Conservation (phyloP, 148 eudicot genomes). For the Heliosperma pusillum region DNA sequence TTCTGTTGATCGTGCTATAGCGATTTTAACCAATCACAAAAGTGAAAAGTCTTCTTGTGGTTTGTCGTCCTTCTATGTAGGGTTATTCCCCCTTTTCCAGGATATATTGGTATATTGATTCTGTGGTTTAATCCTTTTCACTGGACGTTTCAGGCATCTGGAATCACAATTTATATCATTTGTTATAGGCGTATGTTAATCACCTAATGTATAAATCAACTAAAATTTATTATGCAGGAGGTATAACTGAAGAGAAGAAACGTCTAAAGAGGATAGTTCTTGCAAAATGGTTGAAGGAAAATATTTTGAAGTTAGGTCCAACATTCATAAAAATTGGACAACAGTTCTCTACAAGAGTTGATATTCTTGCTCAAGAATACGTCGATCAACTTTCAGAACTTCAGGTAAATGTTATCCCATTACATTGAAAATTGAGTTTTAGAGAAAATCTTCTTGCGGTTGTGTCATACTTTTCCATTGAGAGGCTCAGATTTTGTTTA, state of each 20-base stretch:
- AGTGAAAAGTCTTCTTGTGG: not conserved
- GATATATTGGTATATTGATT: too few species aligned
- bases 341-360: constrained; percentile 98
- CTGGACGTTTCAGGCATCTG: not conserved
- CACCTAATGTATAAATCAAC: not conserved
- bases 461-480: not conserved
- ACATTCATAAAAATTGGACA: constrained; percentile 97
- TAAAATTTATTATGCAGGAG: constrained; percentile 53
- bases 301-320: constrained; percentile 90
- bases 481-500: not conserved
- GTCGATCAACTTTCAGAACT: constrained; percentile 98
- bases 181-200: not conserved
- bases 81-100: too few species aligned
- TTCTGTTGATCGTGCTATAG: not conserved
- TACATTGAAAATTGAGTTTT: not conserved
- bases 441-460: not conserved
- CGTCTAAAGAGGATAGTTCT: constrained; percentile 64
- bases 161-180: not conserved
- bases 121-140: not conserved
- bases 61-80: not conserved
- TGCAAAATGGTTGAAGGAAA: constrained; percentile 97
- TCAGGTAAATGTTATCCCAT: constrained; percentile 54
- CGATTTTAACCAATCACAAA: not conserved
- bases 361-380: constrained; percentile 97
- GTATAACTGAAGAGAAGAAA: constrained; percentile 87